phyloP scores from a whole-genome alignment of 1,284 basidiomycete genomes.

The Puccinia triticina region DNA sequence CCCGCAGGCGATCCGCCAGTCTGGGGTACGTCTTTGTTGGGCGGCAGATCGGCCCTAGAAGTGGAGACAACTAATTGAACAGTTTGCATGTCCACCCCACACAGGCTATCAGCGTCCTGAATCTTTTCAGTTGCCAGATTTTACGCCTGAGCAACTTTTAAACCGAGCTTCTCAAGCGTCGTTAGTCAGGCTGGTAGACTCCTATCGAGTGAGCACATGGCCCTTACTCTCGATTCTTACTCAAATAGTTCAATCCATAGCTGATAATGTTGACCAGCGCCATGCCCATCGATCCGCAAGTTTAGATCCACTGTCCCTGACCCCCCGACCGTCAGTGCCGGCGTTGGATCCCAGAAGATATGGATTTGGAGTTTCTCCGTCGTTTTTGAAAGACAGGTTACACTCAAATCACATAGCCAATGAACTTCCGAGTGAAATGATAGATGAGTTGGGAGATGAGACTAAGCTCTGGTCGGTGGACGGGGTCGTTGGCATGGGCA shows the following conservation, averaged over 20 bases:
- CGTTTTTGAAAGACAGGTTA: conserved; percentile 15
- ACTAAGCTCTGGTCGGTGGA: conserved; percentile 34
- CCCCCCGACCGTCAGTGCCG: conserved; percentile 78
- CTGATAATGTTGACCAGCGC: conserved; percentile 57
- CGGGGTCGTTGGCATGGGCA: conserved; percentile 41
- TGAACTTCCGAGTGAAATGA: conserved; percentile 55
- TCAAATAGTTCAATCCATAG: background rate
- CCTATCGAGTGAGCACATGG: conserved; percentile 65
- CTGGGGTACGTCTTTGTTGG: background rate
- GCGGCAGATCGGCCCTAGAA: too few species aligned
- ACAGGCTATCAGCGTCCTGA: conserved; percentile 41
- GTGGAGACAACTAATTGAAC: too few species aligned
- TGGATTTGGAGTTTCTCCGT: conserved; percentile 66
- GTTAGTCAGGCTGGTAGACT: conserved; percentile 82
- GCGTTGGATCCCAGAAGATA: conserved; percentile 79
- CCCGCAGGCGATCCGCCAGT: background rate
- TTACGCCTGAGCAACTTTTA: conserved; percentile 70
- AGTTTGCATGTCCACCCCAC: background rate
- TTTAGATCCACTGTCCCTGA: conserved; percentile 82
- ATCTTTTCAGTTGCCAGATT: conserved; percentile 52
- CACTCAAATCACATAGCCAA: conserved; percentile 31
- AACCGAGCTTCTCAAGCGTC: conserved; percentile 77
- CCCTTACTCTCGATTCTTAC: background rate
- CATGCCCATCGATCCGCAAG: conserved; percentile 78
- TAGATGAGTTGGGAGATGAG: conserved; percentile 58